These are phyloP conservation scores for Chenopodium album DNA, from an alignment of 148 eudicot genomes.

Conservation along the genomic window DNA sequence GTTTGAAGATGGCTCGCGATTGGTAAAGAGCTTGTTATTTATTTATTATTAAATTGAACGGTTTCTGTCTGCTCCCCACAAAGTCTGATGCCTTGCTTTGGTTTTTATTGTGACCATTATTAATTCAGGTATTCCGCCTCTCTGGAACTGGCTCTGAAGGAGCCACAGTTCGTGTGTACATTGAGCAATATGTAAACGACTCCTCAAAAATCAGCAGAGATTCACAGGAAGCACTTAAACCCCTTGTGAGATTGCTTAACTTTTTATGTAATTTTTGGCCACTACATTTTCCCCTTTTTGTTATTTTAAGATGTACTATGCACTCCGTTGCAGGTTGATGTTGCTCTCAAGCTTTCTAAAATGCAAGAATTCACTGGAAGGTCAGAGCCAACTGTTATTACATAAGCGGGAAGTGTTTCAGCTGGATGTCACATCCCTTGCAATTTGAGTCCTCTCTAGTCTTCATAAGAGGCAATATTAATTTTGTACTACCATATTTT, in stretches of 20 bases:
- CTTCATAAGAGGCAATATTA: neutral
- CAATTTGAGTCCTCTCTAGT: neutral
- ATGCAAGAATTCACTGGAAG: slow-evolving; percentile 93
- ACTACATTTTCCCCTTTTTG: neutral
- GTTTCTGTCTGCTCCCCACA: neutral
- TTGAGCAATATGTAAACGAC: slow-evolving; percentile 91
- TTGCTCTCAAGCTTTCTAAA: slow-evolving; percentile 91
- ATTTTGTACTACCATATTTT: slow-evolving; percentile 12
- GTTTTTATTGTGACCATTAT: neutral
- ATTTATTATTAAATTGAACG: neutral
- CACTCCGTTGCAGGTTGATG: slow-evolving; percentile 58
- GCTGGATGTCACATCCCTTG: neutral
- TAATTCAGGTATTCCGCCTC: slow-evolving; percentile 76
- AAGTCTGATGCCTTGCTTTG: neutral
- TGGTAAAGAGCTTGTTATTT: slow-evolving; percentile 45
- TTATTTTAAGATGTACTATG: neutral
- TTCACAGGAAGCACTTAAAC: slow-evolving; percentile 86
- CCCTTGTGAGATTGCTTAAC: slow-evolving; percentile 59
- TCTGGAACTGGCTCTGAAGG: slow-evolving; percentile 99
- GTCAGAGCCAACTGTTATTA: slow-evolving; percentile 87
- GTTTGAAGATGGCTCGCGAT: slow-evolving; percentile 90
- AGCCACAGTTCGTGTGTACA: slow-evolving; percentile 90
- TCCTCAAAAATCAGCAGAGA: slow-evolving; percentile 77
- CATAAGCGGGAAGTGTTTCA: slow-evolving; percentile 39
- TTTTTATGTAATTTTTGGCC: neutral